phyloP scores from a whole-genome alignment of 148 eudicot genomes.

The Salicornia ramosissima region DNA sequence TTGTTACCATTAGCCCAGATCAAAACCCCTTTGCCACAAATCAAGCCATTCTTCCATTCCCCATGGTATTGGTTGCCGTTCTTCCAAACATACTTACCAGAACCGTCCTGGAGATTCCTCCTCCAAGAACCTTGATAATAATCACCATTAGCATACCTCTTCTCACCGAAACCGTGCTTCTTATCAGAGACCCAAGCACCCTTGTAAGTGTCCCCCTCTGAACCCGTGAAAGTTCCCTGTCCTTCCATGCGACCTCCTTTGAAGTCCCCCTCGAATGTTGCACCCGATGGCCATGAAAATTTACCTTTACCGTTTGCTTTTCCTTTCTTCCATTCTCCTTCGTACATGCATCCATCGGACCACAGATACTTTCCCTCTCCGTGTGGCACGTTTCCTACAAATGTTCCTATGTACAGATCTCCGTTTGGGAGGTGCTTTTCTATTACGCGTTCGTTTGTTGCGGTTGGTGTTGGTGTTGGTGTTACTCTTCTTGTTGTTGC shows the following conservation, averaged over 20 bases:
- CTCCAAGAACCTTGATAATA: conserved; percentile 63
- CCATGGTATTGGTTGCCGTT: conserved; percentile 74
- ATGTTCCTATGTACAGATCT: conserved; percentile 75
- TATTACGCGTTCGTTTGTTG: conserved; percentile 9
- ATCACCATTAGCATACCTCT: conserved; percentile 76
- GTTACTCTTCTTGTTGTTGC: conserved; percentile 45
- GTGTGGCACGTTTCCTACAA: conserved; percentile 55
- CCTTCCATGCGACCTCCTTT: conserved; percentile 91
- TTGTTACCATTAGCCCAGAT: conserved; percentile 57
- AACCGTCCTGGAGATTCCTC: conserved; percentile 60
- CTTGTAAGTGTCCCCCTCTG: conserved; percentile 66
- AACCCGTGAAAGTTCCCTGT: conserved; percentile 53
- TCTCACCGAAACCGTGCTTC: conserved; percentile 65
- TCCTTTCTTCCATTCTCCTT: conserved; percentile 86
- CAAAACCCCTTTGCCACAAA: conserved; percentile 61
- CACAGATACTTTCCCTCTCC: conserved; percentile 87
- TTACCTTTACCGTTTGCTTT: conserved; percentile 85
- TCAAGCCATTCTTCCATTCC: conserved; percentile 64
- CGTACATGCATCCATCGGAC: conserved; percentile 94
- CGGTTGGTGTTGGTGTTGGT: conserved; percentile 28
- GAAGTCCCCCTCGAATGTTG: conserved; percentile 82
- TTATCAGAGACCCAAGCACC: conserved; percentile 61
- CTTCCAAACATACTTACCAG: conserved; percentile 70
- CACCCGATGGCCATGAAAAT: conserved; percentile 92
- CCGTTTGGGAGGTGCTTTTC: conserved; percentile 73